Base-by-base conservation (phyloP, 805 yeast species). In the Sungouiozyma ichnusensis region DNA sequence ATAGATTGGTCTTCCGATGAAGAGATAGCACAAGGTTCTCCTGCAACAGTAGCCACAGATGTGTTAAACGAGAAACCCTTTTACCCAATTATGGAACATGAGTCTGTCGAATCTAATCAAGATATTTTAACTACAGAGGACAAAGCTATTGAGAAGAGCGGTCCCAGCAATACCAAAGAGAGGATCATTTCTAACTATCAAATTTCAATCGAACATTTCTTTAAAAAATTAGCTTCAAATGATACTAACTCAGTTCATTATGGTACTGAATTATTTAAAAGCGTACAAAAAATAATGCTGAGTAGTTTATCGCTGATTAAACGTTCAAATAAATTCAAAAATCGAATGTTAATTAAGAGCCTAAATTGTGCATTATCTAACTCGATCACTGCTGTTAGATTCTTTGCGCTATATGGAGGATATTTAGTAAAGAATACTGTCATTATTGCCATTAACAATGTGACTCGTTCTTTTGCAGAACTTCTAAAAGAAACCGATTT, bases 1-100 rank as follows among this genome's bases (percentile, higher is more conserved):
- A 69, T 90, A 57, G 79, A 88, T 3, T 92, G 95, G 87, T 81
- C 90, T 14, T 81, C 87, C 41, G 94, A 82, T 49, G 94, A 82
- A 47, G 92, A 81, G 37, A 55, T 48, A 13, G 35, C 17, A 16
- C 20, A 35, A 34, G 20, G 16, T 13, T 5, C 29, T 38, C 3
- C 2, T 8, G 19, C 40, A 19, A 19, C 20, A 7, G 20, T 4
- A 19, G 35, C 29, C 14, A 29, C 36, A 14, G 34, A 24, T 20
- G 7, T 14, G 16, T 7, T 11, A 31, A 36, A 36, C 17, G 31
- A 20, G 24, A 34, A 27, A 20, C 35, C 29, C 11, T 7, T 24
- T 11, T 24, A 7, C 29, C 29, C 29, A 24, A 24, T 24, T 11
- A 7, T 24, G 13, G 19, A 37, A 20, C 17, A 16, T 9, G 19